Conservation (phyloP, 2,329 filamentous ascomycete genomes). For the Curvularia lunata region DNA sequence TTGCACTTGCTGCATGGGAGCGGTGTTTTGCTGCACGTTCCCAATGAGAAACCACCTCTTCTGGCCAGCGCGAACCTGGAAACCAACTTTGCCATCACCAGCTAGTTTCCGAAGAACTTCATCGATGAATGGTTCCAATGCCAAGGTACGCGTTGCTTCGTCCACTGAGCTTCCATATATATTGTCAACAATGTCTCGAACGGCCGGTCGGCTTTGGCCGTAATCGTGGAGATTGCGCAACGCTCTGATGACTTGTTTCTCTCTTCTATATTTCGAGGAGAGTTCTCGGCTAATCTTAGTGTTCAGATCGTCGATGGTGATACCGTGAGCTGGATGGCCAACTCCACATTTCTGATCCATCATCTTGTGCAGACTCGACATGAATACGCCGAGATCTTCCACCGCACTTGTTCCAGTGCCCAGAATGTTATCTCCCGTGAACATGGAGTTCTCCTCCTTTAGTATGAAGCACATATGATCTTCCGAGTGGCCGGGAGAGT, state of each 20-base stretch:
- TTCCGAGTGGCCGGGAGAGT: conserved; percentile 41
- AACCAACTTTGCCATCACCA: conserved; percentile 38
- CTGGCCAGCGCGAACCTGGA: conserved; percentile 28
- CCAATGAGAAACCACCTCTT: conserved; percentile 31
- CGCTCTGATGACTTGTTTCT: conserved; percentile 49
- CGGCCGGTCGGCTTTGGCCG: conserved; percentile 47
- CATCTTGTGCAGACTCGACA: conserved; percentile 48
- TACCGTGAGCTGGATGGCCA: conserved; percentile 58
- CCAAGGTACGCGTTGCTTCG: conserved; percentile 56
- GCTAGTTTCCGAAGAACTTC: conserved; percentile 68
- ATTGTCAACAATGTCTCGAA: conserved; percentile 52
- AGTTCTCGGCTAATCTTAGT: conserved; percentile 51
- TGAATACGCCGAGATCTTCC: conserved; percentile 50
- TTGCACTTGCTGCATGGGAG: neutral
- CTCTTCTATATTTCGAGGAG: conserved; percentile 49
- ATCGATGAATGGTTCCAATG: conserved; percentile 80
- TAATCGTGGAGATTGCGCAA: conserved; percentile 32
- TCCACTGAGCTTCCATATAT: conserved; percentile 53
- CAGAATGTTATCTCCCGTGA: conserved; percentile 50
- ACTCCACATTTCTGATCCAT: conserved; percentile 40
- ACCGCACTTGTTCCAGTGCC: conserved; percentile 51
- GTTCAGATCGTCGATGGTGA: conserved; percentile 47
- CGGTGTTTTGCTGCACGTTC: neutral
- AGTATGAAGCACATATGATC: conserved; percentile 49
- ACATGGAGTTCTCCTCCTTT: conserved; percentile 48